Base-by-base conservation (phyloP, 164 flowering plant species). In the Nymphaea thermarum region DNA sequence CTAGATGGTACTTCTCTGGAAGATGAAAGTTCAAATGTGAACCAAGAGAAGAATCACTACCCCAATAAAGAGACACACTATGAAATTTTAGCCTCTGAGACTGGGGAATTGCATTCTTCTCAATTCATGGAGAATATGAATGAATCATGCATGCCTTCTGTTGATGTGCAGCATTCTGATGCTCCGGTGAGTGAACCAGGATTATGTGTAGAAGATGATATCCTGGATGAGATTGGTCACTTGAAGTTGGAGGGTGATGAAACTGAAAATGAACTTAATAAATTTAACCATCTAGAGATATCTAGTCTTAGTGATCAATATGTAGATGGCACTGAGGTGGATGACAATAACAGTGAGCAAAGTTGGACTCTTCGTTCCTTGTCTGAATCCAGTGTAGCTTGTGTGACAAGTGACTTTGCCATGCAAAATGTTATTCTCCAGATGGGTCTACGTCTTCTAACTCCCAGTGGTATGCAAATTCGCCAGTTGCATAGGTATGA, bases 401-500 rank as follows among this genome's bases (percentile, higher is more conserved):
- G 99, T 77, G 68, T 90, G 65, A 95, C 99, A 15, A 69, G 87
- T 78, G 99, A 95, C 73, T 95, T 75, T 80, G 98, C 99, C 36
- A 92, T 92, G 97, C 99, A 95, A 79, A 95, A 95, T 81, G 99
- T 92, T 68, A 73, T 95, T 67, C 84, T 95, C 72, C 99, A 95
- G 76, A 95, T 95, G 82, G 98, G 99, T 62, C 78, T 95, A 70
- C 90, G 97, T 16, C 82, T 95, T 68, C 66, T 92, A 66, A 96
- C 98, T 11, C 91, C 97, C 55, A 92, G 88, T 65, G 99, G 99
- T 67, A 85, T 85, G 89, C 99, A 95, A 81, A 92, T 95, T 17
- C 99, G 89, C 17, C 80, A 90, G 81, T 80, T 95, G 43, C 92
- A 92, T 73, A 88, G 99, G 99, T 92, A 71, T 70, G 17, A 45